These are phyloP conservation scores for Nicotiana sylvestris DNA, from an alignment of 257 asterid genomes.

Conservation along the genomic window DNA sequence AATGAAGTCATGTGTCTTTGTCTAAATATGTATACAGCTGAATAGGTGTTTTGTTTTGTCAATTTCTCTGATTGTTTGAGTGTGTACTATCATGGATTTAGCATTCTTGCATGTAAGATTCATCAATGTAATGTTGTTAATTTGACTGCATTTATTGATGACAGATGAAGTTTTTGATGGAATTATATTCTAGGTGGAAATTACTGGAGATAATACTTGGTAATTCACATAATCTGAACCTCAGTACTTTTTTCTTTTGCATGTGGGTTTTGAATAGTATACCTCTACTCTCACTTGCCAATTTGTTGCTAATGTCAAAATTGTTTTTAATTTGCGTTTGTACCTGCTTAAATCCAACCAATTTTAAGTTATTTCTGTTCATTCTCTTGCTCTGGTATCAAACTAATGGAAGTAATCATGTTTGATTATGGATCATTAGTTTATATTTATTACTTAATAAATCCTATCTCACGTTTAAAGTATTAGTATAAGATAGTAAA, in stretches of 20 bases:
- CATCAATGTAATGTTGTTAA: not conserved
- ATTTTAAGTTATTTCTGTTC: not conserved
- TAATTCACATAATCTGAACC: not conserved
- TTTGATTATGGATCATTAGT: not conserved
- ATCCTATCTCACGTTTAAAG: not conserved
- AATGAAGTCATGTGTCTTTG: not conserved
- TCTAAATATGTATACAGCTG: not conserved
- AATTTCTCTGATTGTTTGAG: not conserved
- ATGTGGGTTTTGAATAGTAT: not conserved
- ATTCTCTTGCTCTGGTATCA: not conserved
- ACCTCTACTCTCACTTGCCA: not conserved
- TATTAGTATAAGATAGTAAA: not conserved
- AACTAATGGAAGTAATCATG: not conserved
- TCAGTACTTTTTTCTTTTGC: not conserved
- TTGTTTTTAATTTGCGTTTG: not conserved
- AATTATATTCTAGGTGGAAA: no score
- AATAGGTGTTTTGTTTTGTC: not conserved
- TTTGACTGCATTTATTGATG: no score
- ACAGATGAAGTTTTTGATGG: no score
- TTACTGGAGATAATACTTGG: no score
- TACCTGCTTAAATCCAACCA: not conserved
- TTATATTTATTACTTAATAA: not conserved
- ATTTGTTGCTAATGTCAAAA: not conserved
- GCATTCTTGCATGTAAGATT: not conserved
- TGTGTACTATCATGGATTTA: not conserved